These are phyloP conservation scores for Stropharia rugosoannulata DNA, from an alignment of 768 basidiomycete species.

Conservation along the genomic window DNA sequence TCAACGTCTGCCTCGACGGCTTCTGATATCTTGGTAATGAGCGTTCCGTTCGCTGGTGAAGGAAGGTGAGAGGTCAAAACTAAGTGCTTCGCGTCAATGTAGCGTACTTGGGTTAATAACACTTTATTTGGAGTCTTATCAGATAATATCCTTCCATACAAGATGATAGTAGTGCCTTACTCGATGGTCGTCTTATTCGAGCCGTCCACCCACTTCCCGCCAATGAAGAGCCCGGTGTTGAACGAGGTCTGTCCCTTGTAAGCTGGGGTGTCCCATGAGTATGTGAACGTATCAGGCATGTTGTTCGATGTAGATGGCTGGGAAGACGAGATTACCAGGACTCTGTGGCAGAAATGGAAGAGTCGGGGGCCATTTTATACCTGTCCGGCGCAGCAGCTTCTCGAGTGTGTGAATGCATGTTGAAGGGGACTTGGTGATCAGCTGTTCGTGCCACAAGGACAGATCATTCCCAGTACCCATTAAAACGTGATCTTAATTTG, in stretches of 20 bases:
- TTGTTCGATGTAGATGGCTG: background rate
- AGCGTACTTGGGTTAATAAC: slow-evolving; percentile 55
- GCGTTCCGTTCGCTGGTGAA: slow-evolving; percentile 59
- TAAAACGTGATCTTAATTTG: background rate
- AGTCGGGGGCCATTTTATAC: background rate
- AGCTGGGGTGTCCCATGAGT: slow-evolving; percentile 51
- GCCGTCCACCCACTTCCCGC: slow-evolving; percentile 63
- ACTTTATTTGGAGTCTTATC: slow-evolving; percentile 25
- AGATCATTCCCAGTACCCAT: background rate
- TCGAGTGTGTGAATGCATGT: background rate
- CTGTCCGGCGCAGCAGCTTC: background rate
- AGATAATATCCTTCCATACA: background rate
- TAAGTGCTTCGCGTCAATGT: background rate
- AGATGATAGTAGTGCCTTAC: slow-evolving; percentile 36
- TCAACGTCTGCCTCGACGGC: slow-evolving; percentile 75
- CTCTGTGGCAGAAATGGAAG: background rate
- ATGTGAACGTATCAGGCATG: slow-evolving; percentile 38
- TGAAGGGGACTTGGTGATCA: background rate
- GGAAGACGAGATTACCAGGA: background rate
- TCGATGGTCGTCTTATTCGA: slow-evolving; percentile 61
- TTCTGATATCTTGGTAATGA: slow-evolving; percentile 56
- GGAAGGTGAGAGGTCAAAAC: slow-evolving; percentile 25
- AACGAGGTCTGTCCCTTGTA: slow-evolving; percentile 61
- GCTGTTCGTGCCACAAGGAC: background rate
- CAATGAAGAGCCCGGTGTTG: slow-evolving; percentile 72